These are phyloP conservation scores for Graphium sp. DNA, from an alignment of 2,329 filamentous ascomycete species.

Conservation along the genomic window DNA sequence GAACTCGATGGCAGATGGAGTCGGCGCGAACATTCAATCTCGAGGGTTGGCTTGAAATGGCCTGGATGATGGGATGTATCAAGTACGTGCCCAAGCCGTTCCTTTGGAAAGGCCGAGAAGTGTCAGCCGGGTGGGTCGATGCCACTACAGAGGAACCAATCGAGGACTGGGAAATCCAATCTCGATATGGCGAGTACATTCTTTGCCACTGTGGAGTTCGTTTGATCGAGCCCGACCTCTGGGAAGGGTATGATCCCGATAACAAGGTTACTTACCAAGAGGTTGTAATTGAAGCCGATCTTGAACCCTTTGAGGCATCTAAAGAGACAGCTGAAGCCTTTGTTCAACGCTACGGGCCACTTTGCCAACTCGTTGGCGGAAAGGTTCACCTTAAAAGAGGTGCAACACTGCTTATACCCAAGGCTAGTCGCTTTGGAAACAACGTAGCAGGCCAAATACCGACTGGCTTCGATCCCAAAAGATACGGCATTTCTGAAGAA, in stretches of 20 bases:
- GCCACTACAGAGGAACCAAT: conserved; percentile 87
- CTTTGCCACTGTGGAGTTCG: conserved; percentile 95
- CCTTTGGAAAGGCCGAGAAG: conserved; percentile 86
- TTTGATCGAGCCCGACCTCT: conserved; percentile 92
- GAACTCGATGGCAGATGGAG: conserved; percentile 99
- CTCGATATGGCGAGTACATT: conserved; percentile 93
- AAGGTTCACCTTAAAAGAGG: conserved; percentile 92
- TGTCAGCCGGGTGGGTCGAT: conserved; percentile 97
- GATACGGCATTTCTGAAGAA: conserved; percentile 91
- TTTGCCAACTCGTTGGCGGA: conserved; percentile 84
- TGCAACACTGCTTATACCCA: conserved; percentile 85
- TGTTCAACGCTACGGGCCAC: conserved; percentile 89
- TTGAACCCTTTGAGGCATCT: conserved; percentile 91
- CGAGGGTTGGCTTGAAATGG: conserved; percentile 97
- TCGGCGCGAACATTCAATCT: conserved; percentile 91
- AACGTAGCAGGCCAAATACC: conserved; percentile 95
- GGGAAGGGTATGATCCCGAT: conserved; percentile 91
- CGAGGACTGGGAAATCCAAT: conserved; percentile 94
- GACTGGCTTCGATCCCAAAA: conserved; percentile 92
- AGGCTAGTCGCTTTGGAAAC: conserved; percentile 91
- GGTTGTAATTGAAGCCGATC: conserved; percentile 90
- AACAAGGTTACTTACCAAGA: conserved; percentile 98
- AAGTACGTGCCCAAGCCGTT: conserved; percentile 94
- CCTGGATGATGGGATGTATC: conserved; percentile 99
- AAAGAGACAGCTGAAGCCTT: conserved; percentile 97